Percentiles rank a stretch among this genome's conserved stretches.
These are phyloP conservation scores for Aspergillus incahuasiensis DNA, from an alignment of 495 filamentous ascomycete genomes.

Conservation along the genomic window DNA sequence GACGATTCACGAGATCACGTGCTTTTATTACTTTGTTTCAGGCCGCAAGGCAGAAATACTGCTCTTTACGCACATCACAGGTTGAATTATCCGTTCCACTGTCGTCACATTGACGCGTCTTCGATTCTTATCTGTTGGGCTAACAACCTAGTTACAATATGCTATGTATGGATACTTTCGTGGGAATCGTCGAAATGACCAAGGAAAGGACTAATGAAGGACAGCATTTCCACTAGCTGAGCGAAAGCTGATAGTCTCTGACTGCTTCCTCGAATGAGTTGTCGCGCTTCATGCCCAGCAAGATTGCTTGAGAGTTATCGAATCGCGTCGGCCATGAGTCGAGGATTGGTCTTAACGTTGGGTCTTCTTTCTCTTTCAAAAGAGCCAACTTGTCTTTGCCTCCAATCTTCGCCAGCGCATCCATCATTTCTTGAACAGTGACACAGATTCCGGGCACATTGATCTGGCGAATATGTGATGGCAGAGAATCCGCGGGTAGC, in stretches of 20 bases:
- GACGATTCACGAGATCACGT: background rate
- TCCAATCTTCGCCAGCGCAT: constrained; percentile 61
- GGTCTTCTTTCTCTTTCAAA: constrained; percentile 57
- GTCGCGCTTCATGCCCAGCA: constrained; percentile 55
- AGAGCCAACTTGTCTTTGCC: constrained; percentile 60
- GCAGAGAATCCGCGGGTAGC: constrained; percentile 47
- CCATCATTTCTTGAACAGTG: constrained; percentile 66
- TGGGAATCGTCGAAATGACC: background rate
- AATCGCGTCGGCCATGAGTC: constrained; percentile 65
- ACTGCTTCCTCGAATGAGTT: constrained; percentile 53
- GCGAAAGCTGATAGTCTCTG: constrained; percentile 43
- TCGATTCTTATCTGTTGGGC: background rate
- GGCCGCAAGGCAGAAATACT: background rate
- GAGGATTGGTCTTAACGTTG: constrained; percentile 57
- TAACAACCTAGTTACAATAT: background rate
- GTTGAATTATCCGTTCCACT: no score
- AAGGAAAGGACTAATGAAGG: background rate
- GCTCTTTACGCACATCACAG: no score
- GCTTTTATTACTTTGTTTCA: background rate
- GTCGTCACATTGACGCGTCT: no score
- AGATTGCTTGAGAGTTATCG: constrained; percentile 54
- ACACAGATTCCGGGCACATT: constrained; percentile 69
- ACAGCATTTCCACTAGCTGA: constrained; percentile 17
- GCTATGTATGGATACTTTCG: constrained; percentile 4
- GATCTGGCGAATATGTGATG: constrained; percentile 54